phyloP scores from a whole-genome alignment of 2,329 filamentous ascomycete species.

The Orbilia oligospora region DNA sequence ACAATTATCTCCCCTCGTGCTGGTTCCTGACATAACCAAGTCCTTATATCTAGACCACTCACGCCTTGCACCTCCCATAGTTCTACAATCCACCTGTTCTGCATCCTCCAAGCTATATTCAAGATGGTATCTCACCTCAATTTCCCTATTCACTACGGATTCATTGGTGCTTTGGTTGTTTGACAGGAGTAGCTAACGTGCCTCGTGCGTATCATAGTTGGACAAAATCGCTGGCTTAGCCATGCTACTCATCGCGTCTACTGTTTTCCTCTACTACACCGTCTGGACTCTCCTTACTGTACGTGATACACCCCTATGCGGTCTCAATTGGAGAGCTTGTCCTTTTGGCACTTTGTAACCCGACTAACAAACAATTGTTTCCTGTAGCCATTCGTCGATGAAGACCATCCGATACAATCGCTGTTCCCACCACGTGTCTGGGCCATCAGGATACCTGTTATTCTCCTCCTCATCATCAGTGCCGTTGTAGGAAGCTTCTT shows the following conservation, averaged over 20 bases:
- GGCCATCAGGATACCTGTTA: constrained; percentile 98
- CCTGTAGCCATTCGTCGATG: constrained; percentile 91
- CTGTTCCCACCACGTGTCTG: constrained; percentile 97
- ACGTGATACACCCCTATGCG: constrained; percentile 65
- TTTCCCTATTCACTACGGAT: not conserved
- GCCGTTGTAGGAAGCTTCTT: constrained; percentile 97
- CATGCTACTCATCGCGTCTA: constrained; percentile 81
- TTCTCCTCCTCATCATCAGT: constrained; percentile 90
- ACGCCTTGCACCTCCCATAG: constrained; percentile 1
- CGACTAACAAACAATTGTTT: constrained; percentile 15
- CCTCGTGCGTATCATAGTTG: constrained; percentile 73
- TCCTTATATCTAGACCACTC: constrained; percentile 22
- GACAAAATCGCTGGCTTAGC: constrained; percentile 85
- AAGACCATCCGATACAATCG: constrained; percentile 90
- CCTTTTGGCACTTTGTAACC: not conserved
- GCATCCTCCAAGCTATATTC: constrained; percentile 31
- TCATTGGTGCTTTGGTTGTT: not conserved
- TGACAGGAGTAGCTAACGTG: constrained; percentile 23
- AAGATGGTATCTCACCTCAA: constrained; percentile 42
- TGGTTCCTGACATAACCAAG: not conserved
- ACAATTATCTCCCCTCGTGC: constrained; percentile 31
- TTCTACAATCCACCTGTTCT: not conserved
- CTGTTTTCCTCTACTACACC: constrained; percentile 91
- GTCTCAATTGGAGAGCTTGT: constrained; percentile 26
- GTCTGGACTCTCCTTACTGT: constrained; percentile 99